Percentiles rank a stretch among this genome's conserved stretches.
Evolutionary conservation across 2,329 filamentous ascomycete species (phyloP).

Genomic region (Pseudocercospora ulei): DNA sequence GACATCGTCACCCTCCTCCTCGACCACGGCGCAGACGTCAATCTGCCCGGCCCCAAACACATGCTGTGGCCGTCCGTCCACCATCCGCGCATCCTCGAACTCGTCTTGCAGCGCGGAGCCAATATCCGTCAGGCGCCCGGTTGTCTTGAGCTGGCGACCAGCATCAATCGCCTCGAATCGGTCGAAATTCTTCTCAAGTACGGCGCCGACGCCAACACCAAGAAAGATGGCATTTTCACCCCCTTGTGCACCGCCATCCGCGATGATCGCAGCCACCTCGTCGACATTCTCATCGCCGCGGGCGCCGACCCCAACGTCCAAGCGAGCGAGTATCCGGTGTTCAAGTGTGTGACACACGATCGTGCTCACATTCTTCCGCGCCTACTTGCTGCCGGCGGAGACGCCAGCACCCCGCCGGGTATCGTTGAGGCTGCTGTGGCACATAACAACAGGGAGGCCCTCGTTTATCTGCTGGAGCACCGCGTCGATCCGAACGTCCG

Average conservation of each 20-base stretch:
- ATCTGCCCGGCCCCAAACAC: constrained; percentile 47
- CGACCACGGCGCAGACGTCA: constrained; percentile 55
- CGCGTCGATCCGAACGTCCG: constrained; percentile 53
- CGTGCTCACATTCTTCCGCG: constrained; percentile 52
- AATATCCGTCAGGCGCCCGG: constrained; percentile 53
- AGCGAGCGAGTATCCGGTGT: constrained; percentile 55
- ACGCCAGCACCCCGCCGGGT: constrained; percentile 52
- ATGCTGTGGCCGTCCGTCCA: constrained; percentile 58
- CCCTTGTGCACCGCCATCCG: constrained; percentile 59
- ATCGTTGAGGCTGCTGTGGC: constrained; percentile 57
- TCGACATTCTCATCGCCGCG: constrained; percentile 49
- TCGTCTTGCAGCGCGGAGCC: constrained; percentile 47
- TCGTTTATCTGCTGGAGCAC: constrained; percentile 53
- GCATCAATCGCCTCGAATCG: constrained; percentile 52
- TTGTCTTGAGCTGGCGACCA: constrained; percentile 57
- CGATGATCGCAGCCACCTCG: constrained; percentile 54
- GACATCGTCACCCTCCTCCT: constrained; percentile 49
- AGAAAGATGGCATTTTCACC: constrained; percentile 56
- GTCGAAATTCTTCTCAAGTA: constrained; percentile 53
- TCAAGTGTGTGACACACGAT: constrained; percentile 60
- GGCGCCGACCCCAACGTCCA: constrained; percentile 47
- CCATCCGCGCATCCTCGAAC: constrained; percentile 49
- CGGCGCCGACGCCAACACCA: constrained; percentile 53
- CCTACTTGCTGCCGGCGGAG: constrained; percentile 51
- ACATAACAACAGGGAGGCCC: constrained; percentile 52